Evolutionary conservation across 2,329 filamentous ascomycete genomes (phyloP).

Genomic region (Aureobasidium sp.): DNA sequence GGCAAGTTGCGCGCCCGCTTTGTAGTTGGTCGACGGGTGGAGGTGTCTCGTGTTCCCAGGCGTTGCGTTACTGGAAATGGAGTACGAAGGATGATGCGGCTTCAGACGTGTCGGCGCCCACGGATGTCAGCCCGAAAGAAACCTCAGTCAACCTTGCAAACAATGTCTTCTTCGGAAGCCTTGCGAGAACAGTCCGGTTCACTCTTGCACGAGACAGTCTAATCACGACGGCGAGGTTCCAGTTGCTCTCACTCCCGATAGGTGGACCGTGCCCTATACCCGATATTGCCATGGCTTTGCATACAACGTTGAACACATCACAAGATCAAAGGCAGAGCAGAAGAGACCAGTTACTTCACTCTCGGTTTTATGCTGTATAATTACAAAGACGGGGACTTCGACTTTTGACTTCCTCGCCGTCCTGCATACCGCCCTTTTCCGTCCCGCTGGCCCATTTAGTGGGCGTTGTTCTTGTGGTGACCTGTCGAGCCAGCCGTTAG

Average conservation of each 20-base stretch:
- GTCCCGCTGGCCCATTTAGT: constrained; percentile 48
- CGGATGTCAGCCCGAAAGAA: neutral
- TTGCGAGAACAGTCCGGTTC: neutral
- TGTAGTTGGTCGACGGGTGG: neutral
- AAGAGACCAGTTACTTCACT: constrained; percentile 1
- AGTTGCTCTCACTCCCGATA: neutral
- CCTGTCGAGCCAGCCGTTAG: constrained; percentile 45
- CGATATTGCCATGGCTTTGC: neutral
- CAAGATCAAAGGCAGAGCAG: neutral
- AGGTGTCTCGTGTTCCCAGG: constrained; percentile 1
- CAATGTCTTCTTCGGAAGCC: neutral
- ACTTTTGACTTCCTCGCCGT: neutral
- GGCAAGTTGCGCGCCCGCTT: neutral
- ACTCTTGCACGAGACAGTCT: neutral
- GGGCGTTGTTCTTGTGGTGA: constrained; percentile 99
- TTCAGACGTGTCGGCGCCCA: neutral
- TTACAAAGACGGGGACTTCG: constrained; percentile 7
- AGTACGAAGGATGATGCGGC: neutral
- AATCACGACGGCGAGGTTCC: neutral
- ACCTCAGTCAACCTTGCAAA: neutral
- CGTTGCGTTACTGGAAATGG: neutral
- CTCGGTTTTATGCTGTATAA: constrained; percentile 13
- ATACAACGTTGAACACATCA: constrained; percentile 1
- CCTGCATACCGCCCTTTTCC: constrained; percentile 1
- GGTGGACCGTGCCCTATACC: neutral